A percentile compares a stretch with the other conserved stretches of the same genome.
These are phyloP conservation scores for Pythium periplocum DNA, from an alignment of 352 stramenopile species.

Conservation along the genomic window DNA sequence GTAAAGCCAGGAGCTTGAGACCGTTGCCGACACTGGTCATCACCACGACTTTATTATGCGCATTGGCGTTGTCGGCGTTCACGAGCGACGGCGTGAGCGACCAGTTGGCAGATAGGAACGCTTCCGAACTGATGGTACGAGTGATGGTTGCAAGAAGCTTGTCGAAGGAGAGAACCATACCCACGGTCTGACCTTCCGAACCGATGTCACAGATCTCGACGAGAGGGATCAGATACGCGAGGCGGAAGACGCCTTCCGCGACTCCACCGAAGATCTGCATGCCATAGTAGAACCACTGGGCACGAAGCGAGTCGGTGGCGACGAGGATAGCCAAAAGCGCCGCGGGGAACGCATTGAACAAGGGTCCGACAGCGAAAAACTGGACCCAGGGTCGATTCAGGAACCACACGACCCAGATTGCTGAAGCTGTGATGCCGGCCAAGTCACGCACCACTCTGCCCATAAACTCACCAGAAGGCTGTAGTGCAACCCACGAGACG, in stretches of 20 bases:
- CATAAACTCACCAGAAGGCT: not conserved
- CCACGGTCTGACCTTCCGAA: conserved; percentile 10
- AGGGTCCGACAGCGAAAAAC: conserved; percentile 4
- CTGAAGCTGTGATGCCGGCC: conserved; percentile 4
- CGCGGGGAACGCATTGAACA: conserved; percentile 3
- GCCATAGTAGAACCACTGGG: conserved; percentile 8
- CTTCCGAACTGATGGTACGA: conserved; percentile 1
- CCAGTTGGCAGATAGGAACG: conserved; percentile 1
- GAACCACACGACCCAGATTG: conserved; percentile 1
- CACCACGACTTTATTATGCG: conserved; percentile 1
- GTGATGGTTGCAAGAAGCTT: conserved; percentile 5
- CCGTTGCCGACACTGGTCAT: conserved; percentile 1
- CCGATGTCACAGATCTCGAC: conserved; percentile 7
- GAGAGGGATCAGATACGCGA: conserved; percentile 4
- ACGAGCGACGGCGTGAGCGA: not conserved
- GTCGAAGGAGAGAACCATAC: conserved; percentile 10
- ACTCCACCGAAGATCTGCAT: conserved; percentile 4
- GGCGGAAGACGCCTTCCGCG: conserved; percentile 4
- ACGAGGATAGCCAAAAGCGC: conserved; percentile 1
- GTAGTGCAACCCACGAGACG: conserved; percentile 1
- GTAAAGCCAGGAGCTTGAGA: not conserved
- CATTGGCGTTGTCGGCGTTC: not conserved
- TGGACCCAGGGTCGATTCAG: conserved; percentile 3
- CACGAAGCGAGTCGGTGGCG: not conserved
- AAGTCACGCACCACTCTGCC: not conserved